Base-by-base conservation (phyloP, 2,329 filamentous ascomycete species). In the Botrytis medusae region DNA sequence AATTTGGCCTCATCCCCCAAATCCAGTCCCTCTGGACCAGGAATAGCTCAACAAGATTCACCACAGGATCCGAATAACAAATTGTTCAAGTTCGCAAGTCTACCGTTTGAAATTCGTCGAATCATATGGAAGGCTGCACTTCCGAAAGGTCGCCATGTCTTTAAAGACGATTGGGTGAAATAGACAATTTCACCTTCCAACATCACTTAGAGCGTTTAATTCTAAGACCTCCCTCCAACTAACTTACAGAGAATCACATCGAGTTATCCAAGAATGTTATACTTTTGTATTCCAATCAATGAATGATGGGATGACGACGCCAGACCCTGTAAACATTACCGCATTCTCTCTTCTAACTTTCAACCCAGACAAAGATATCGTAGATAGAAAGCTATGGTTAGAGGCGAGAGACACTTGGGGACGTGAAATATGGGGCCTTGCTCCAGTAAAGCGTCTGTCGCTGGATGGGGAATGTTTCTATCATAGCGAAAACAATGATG, bases 121-220 rank as follows among this genome's bases (percentile, higher is more conserved):
- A 63, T 32, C n/a, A 63, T 63, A 63, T 63, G 40, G 40, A 63
- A 63, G 10, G 37, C 61, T 63, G 61, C 37, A 20, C 40, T 44
- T 12, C 18, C n/a, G 40, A n/a, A 63, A 29, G 25, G 40, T 34
- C 40, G 25, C 25, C 25, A 29, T 32, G 4, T 44, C 16, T 44
- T 44, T 63, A 9, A 20, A 22, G 14, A 20, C 14, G 18, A 44
- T 22, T 20, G 18, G 8, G 7, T n/a, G n/a, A 57, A 14, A 16
- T 54, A n/a, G 14, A 57, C 5, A 0, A 57, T 57, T 5, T 8
- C n/a, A 29, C 8, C 7, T 57, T 29, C n/a, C 29, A 18, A 6
- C 51, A 57, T 18, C 3, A 29, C 51, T 8, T 57, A 6, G 8
- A 29, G 51, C 9, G 14, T 57, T n/a, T 29, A 9, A 57, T 57